Base-by-base conservation (phyloP, 2,329 filamentous ascomycete species). In the Pseudogymnoascus sp. region DNA sequence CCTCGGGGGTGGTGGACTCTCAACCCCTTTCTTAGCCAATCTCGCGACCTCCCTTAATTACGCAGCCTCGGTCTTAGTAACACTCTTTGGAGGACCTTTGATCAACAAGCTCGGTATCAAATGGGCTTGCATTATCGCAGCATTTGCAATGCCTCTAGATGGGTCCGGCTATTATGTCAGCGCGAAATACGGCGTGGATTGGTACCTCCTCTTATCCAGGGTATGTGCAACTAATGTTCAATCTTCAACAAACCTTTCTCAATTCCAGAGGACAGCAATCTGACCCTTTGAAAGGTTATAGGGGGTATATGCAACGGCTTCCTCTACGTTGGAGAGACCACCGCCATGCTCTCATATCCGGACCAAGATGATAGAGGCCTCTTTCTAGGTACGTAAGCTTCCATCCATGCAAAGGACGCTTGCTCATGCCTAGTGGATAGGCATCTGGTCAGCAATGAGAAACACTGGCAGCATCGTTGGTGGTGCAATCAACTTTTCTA, bases 61-160 rank as follows among this genome's bases (percentile, higher is more conserved):
- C 38, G 65, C 64, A 33, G 46, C 65, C 2, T 61, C 59, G 12
- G 62, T 38, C 24, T 38, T 64, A 7, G 61, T 66, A 24, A 64
- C 65, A 5, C 65, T 66, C 1, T 71, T 74, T 10, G 75, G 75
- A 22, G 75, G 75, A 0, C 75, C 75, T 1, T 61, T 76, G 59
- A 76, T 76, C 66, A 76, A 75, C 66, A 76, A 75, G 61, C 62
- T 76, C 11, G 75, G 75, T 14, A 76, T 76, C 63, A 74, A 72
- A 60, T 73, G 71, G 70, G 70, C 72, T 6, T 76, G 75, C 66
- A 66, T 76, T 31, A 73, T 76, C 43, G 75, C 73, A 7, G 73
- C 73, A 8, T 12, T 72, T 2, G 64, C 71, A 0, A 73, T 76
- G 60, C 75, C 75, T 0, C 65, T 76, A 40, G 67, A 68, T 0